These are phyloP conservation scores for Lepraria neglecta DNA, from an alignment of 495 filamentous ascomycete genomes.

Conservation along the genomic window DNA sequence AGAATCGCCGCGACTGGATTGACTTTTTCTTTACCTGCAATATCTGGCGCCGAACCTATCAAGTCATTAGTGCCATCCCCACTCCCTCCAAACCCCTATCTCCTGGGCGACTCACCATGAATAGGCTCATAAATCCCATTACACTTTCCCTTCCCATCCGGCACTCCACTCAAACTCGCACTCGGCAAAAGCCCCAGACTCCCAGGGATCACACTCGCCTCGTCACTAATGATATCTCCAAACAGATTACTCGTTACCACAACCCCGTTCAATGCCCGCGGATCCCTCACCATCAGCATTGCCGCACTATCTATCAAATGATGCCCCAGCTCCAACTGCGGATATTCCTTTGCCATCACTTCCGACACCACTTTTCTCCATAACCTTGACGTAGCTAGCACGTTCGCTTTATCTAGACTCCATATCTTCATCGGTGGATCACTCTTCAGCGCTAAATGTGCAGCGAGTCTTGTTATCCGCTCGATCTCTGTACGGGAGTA, in stretches of 20 bases:
- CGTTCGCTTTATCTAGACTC: constrained; percentile 96
- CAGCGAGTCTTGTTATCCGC: constrained; percentile 79
- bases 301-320: constrained; percentile 94
- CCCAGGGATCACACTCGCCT: constrained; percentile 93
- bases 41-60: constrained; percentile 62
- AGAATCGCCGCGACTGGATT: constrained; percentile 56
- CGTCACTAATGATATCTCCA: constrained; percentile 94
- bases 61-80: not conserved
- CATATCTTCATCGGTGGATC: constrained; percentile 77
- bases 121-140: constrained; percentile 94
- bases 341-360: constrained; percentile 76
- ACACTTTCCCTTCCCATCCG: constrained; percentile 52
- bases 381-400: constrained; percentile 80
- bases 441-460: constrained; percentile 69
- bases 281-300: constrained; percentile 97
- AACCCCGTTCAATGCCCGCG: constrained; percentile 81
- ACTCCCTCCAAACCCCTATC: not conserved
- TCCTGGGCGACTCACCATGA: constrained; percentile 51
- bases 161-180: constrained; percentile 79
- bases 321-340: constrained; percentile 74
- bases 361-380: constrained; percentile 87
- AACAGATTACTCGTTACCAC: constrained; percentile 93
- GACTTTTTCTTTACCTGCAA: constrained; percentile 82
- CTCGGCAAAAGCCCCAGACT: constrained; percentile 84
- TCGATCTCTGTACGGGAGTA: constrained; percentile 86